phyloP scores from a whole-genome alignment of 495 filamentous ascomycete genomes.

The Penicillium lagena region DNA sequence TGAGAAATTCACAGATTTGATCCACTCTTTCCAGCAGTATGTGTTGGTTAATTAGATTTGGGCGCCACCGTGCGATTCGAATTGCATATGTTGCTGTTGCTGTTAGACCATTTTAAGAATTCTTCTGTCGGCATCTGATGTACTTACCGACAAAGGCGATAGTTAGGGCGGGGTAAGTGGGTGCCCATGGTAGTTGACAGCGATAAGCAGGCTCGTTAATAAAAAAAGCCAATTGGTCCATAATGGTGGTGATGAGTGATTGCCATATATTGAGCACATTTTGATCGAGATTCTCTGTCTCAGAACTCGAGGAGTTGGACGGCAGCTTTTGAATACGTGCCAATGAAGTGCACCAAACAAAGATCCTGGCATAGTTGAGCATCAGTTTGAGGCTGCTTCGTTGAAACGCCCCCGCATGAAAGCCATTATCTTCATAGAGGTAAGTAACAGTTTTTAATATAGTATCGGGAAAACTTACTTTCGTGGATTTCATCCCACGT shows the following conservation, averaged over 20 bases:
- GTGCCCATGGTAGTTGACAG: constrained; percentile 34
- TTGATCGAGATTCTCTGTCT: constrained; percentile 17
- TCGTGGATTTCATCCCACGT: constrained; percentile 40
- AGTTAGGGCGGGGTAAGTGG: constrained; percentile 35
- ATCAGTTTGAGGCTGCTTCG: constrained; percentile 34
- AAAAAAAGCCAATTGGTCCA: constrained; percentile 31
- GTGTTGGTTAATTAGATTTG: constrained; percentile 29
- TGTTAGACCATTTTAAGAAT: neutral
- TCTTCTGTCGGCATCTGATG: neutral
- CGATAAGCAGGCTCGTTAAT: constrained; percentile 32
- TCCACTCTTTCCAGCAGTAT: constrained; percentile 31
- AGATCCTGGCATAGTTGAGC: constrained; percentile 35
- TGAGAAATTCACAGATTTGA: constrained; percentile 33
- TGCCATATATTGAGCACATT: constrained; percentile 29
- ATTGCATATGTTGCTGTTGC: constrained; percentile 33
- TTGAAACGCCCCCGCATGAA: constrained; percentile 36
- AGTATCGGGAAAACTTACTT: constrained; percentile 15
- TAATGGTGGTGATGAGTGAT: constrained; percentile 29
- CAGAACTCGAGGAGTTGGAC: constrained; percentile 14
- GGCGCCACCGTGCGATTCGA: constrained; percentile 35
- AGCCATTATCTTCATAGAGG: constrained; percentile 25
- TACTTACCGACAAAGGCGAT: constrained; percentile 40
- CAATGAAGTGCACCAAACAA: constrained; percentile 29
- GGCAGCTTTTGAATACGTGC: constrained; percentile 37
- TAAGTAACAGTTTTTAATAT: neutral